A percentile compares a stretch with the other conserved stretches of the same genome.
phyloP scores from a whole-genome alignment of 108 stramenopile genomes.

The Skeletonema menzelii region DNA sequence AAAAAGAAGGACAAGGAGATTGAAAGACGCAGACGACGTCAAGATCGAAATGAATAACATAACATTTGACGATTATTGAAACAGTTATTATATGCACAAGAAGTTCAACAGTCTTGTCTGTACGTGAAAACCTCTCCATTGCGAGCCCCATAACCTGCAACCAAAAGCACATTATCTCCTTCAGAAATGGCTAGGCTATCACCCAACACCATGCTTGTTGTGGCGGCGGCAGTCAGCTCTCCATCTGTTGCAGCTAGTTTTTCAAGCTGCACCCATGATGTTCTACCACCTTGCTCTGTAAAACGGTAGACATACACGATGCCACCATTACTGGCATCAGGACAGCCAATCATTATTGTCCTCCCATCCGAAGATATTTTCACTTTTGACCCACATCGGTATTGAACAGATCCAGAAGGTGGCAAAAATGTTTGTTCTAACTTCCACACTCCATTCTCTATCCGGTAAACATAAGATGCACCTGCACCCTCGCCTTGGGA shows the following conservation, averaged over 20 bases:
- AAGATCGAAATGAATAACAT: neutral
- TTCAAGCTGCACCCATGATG: constrained; percentile 14
- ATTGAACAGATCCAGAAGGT: constrained; percentile 4
- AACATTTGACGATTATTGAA: neutral
- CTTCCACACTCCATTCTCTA: constrained; percentile 33
- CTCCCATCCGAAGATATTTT: constrained; percentile 30
- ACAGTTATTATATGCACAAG: neutral
- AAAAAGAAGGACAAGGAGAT: constrained; percentile 22
- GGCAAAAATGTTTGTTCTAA: constrained; percentile 27
- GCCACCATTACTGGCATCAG: constrained; percentile 16
- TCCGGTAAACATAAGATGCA: constrained; percentile 25
- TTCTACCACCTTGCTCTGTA: constrained; percentile 6
- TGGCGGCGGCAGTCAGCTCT: neutral
- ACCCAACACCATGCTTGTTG: constrained; percentile 7
- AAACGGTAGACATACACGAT: constrained; percentile 21
- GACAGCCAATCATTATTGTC: constrained; percentile 29
- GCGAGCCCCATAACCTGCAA: constrained; percentile 13
- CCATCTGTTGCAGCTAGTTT: constrained; percentile 14
- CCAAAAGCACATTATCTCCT: constrained; percentile 9
- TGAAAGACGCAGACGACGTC: constrained; percentile 5
- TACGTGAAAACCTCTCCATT: constrained; percentile 32
- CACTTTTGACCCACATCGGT: constrained; percentile 22
- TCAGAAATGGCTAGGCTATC: constrained; percentile 15
- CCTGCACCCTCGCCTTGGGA: constrained; percentile 23
- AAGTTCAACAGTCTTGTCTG: constrained; percentile 23